Conservation (phyloP, 495 filamentous ascomycete genomes). For the Staphylotrichum longicolle region DNA sequence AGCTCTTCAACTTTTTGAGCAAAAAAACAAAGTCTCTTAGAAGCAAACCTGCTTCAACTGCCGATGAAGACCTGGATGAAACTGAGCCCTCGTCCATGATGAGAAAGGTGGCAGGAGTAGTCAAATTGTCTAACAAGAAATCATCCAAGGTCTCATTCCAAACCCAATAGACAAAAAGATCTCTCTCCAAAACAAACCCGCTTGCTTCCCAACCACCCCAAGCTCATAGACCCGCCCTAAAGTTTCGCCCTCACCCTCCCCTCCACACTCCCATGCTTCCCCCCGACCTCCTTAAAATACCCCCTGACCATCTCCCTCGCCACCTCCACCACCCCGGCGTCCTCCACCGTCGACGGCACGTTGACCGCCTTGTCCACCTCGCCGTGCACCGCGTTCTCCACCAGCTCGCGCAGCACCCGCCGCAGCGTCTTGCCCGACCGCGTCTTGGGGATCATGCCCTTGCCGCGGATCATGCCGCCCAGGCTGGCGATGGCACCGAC, state of each 20-base stretch:
- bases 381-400: slow-evolving; percentile 63
- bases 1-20: too few species aligned
- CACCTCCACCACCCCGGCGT: slow-evolving; percentile 48
- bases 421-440: slow-evolving; percentile 83
- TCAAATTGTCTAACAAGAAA: too few species aligned
- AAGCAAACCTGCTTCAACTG: too few species aligned
- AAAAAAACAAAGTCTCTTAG: too few species aligned
- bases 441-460: slow-evolving; percentile 91
- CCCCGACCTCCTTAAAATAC: slow-evolving; percentile 49
- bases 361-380: slow-evolving; percentile 50
- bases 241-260: slow-evolving; percentile 53
- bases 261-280: slow-evolving; percentile 51
- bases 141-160: too few species aligned
- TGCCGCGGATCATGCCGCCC: slow-evolving; percentile 78
- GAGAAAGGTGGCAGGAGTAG: too few species aligned
- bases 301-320: slow-evolving; percentile 47
- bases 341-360: slow-evolving; percentile 56
- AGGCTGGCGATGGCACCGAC: slow-evolving; percentile 85
- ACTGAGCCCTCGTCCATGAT: too few species aligned
- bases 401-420: slow-evolving; percentile 72
- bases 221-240: too few species aligned
- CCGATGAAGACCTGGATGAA: too few species aligned
- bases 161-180: too few species aligned
- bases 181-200: background rate
- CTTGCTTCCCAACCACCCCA: background rate